Conservation (phyloP, 2,329 filamentous ascomycete genomes). For the Fusarium foetens region DNA sequence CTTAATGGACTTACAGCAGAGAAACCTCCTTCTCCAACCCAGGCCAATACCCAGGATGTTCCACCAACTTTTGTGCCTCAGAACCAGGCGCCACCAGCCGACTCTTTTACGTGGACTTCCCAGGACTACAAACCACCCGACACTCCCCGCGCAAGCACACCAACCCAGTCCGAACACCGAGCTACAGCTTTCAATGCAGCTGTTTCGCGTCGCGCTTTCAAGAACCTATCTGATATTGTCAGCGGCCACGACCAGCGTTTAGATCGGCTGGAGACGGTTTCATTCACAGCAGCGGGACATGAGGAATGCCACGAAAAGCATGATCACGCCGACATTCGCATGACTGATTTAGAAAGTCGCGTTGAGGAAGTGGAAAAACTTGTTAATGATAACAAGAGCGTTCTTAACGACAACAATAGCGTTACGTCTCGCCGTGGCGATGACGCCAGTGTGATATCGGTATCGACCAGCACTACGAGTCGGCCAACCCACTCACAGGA, state of each 20-base stretch:
- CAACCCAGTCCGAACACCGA: slow-evolving; percentile 46
- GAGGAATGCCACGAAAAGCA: slow-evolving; percentile 76
- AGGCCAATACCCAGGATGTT: slow-evolving; percentile 43
- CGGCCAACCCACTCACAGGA: slow-evolving; percentile 56
- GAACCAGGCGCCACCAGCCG: slow-evolving; percentile 30
- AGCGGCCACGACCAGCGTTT: slow-evolving; percentile 72
- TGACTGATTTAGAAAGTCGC: slow-evolving; percentile 75
- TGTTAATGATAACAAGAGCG: slow-evolving; percentile 54
- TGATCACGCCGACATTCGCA: slow-evolving; percentile 72
- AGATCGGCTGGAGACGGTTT: slow-evolving; percentile 75
- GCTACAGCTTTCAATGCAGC: slow-evolving; percentile 32
- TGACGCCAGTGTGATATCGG: slow-evolving; percentile 60
- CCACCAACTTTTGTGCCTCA: slow-evolving; percentile 18
- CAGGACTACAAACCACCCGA: slow-evolving; percentile 30
- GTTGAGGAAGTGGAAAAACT: slow-evolving; percentile 69
- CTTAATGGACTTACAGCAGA: slow-evolving; percentile 52
- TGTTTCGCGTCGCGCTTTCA: slow-evolving; percentile 52
- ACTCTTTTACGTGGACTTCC: slow-evolving; percentile 42
- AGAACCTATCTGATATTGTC: slow-evolving; percentile 62
- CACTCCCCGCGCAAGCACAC: slow-evolving; percentile 34
- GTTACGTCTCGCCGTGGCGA: slow-evolving; percentile 52
- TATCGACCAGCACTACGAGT: slow-evolving; percentile 55
- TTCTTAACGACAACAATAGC: slow-evolving; percentile 60
- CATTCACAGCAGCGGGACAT: slow-evolving; percentile 72
- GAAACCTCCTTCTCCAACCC: slow-evolving; percentile 48